Evolutionary conservation across 2,329 filamentous ascomycete species (phyloP), one percentile per base, ranked within the genome.

Genomic region (Aureobasidium sp.): DNA sequence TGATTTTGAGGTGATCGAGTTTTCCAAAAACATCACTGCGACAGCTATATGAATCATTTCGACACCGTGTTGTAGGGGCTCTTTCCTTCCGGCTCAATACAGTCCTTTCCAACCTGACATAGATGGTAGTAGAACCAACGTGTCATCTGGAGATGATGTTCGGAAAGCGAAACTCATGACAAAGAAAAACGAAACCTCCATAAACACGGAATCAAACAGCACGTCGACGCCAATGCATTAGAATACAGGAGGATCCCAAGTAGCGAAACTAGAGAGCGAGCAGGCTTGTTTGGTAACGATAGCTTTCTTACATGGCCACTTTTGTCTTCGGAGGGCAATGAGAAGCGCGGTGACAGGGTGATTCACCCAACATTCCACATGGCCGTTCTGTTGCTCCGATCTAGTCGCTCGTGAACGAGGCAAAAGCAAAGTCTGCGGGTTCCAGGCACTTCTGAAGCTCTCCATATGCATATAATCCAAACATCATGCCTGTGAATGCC

Each of bases 391-490:
- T 33, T 3, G 22, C 40, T 5, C 2, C 4, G 4, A 33, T 19
- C 22, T 11, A 49, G 19, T 33, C 7, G n/a, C 27, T 48, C 27
- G 19, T 50, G 9, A 49, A 50, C 12, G 33, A 29, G 63, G 62
- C 59, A 39, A 33, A 64, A 9, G 27, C 50, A 64, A 79, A 79
- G 56, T 78, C 75, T 0, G 77, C 77, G 1, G 76, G 76, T 3
- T 65, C 67, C 8, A 77, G 66, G 39, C 74, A 76, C 19, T 70
- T 68, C 59, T 79, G 72, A 19, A 73, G 66, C 44, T 76, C 72
- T 4, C 75, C 77, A 65, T 75, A 77, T 1, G 75, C 69, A 66
- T 79, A 79, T 14, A 79, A n/a, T 0, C 78, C 77, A 52, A 79
- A 66, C 76, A 79, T 78, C 69, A 76, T 74, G 0, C 77, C 77